A percentile compares a stretch with the other conserved stretches of the same genome.
Evolutionary conservation across 164 flowering plant genomes (phyloP).

Genomic region (Magnolia sinica): DNA sequence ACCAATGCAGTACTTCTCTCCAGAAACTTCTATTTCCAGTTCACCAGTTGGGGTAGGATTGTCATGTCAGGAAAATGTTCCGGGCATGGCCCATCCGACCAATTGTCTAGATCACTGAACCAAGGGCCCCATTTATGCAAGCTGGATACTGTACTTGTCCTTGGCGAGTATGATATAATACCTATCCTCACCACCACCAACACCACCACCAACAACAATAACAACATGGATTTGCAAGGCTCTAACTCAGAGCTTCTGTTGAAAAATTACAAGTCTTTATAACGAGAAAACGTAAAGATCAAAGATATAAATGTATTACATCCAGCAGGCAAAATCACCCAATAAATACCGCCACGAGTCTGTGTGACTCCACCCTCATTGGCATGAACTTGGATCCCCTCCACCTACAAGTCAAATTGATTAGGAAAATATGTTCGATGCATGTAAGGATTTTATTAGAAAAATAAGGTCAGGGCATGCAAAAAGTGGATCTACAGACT

Average conservation of each 20-base stretch:
- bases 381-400: conserved; percentile 93
- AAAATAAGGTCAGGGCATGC: too few species aligned
- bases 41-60: neutral
- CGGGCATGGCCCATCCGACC: neutral
- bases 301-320: conserved; percentile 42
- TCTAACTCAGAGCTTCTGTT: neutral
- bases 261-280: conserved; percentile 1
- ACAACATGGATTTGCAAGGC: neutral
- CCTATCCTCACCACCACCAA: neutral
- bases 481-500: too few species aligned
- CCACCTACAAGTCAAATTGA: conserved; percentile 54
- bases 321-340: conserved; percentile 97
- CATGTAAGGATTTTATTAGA: too few species aligned
- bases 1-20: neutral
- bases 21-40: neutral
- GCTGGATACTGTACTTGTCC: neutral
- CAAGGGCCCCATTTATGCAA: neutral
- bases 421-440: neutral
- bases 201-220: neutral
- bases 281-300: conserved; percentile 5
- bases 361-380: conserved; percentile 90
- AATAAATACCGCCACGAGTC: conserved; percentile 91
- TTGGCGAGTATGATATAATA: too few species aligned
- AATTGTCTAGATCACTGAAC: neutral
- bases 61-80: neutral